Conservation (phyloP, 1,284 basidiomycete genomes). For the Puccinia polysora region DNA sequence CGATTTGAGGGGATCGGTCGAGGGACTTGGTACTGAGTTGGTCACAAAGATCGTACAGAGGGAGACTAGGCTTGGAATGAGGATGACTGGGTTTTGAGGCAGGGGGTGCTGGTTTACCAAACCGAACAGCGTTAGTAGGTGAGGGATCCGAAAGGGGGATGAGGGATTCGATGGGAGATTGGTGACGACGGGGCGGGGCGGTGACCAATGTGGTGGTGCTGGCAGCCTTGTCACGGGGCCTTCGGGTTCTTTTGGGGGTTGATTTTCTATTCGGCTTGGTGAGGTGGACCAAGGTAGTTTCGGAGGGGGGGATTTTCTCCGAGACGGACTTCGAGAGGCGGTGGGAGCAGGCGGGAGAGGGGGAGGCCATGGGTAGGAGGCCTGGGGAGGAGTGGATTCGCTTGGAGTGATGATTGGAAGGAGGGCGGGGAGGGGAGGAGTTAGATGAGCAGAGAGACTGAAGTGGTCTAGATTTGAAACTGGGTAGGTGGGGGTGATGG, state of each 20-base stretch:
- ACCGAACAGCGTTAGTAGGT: background rate
- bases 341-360: background rate
- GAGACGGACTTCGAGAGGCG: background rate
- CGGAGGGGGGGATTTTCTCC: background rate
- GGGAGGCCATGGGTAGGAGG: background rate
- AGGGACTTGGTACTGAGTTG: background rate
- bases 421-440: background rate
- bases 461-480: constrained; percentile 12
- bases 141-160: background rate
- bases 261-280: background rate
- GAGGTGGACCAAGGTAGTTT: background rate
- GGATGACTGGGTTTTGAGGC: background rate
- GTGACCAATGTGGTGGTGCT: background rate
- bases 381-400: background rate
- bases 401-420: background rate
- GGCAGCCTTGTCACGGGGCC: background rate
- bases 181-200: background rate
- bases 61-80: background rate
- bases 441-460: background rate
- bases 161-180: background rate
- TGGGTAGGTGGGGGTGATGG: constrained; percentile 4
- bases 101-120: no score
- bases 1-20: background rate
- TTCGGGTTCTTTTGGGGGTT: background rate
- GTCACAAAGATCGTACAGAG: constrained; percentile 6